Evolutionary conservation across 768 basidiomycete species (phyloP), one percentile per base, ranked within the genome.

Genomic region (Mycena filopes): DNA sequence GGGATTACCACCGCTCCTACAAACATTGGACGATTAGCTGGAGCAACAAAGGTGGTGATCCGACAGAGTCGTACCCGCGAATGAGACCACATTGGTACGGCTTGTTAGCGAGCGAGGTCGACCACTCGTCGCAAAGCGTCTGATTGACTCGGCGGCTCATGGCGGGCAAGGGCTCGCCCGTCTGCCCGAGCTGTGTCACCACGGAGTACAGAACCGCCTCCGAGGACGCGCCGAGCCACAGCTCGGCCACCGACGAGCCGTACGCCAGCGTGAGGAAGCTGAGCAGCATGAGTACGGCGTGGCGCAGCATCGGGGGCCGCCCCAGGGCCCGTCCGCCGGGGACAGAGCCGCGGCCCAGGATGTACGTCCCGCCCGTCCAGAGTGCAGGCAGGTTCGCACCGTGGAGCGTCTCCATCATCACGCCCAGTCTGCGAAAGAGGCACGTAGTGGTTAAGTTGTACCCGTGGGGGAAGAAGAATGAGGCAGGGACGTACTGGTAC

Each of bases 81-180:
- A 26, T 41, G 1, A 63, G 25, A 4, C 55, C 63, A n/a, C 63
- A 65, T 36, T 65, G 63, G 20, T 65, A 65, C 3, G 55, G 55
- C 23, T 47, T 13, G 29, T 63, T 63, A 8, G 13, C 6, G 2
- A 10, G 1, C n/a, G 6, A 21, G 15, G 21, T 45, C 23, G 3
- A 16, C 18, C 4, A 4, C 36, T 57, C 48, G 7, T 56, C 47
- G 33, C 62, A 63, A 13, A 33, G 2, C 8, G 55, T 57, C 21
- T 63, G 47, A 26, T 63, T 63, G 7, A 63, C 48, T 20, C 4
- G 21, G 4, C 45, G 62, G 3, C 62, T 33, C 4, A 54, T 26
- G 16, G 13, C 10, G 4, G 36, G n/a, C 3, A 40, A 18, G n/a
- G 42, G 18, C 21, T 8, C 25, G 7, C 18, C 45, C 21, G 23